Base-by-base conservation (phyloP, 2,329 filamentous ascomycete genomes). In the Ascochyta clinopodiicola region DNA sequence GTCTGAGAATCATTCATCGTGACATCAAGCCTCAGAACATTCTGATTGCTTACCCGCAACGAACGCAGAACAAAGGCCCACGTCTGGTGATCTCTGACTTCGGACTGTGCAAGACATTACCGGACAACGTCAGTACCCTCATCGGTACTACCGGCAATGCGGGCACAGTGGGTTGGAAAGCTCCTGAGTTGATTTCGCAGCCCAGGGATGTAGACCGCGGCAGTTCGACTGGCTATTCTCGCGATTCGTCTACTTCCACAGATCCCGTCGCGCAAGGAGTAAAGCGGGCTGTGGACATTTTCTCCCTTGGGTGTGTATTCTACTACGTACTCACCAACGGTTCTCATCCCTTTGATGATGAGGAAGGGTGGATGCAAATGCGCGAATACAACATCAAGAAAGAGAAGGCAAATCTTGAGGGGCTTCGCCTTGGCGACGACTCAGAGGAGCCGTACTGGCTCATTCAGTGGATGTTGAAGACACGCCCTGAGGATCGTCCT, bases 11-110 rank as follows among this genome's bases (percentile, higher is more conserved):
- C 69, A 96, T 99, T 3, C 95, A 99, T 74, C 90, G 95, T 48
- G 95, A 99, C 71, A 85, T 99, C 68, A 99, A 99, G 74, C 95
- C 95, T 0, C 95, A 99, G 69, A 99, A 99, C 66, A 98, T 99
- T 45, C 82, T 99, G 1, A 92, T 98, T 56, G 85, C 86, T 22
- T 83, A 84, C 59, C 85, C 86, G 1, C 84, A 86, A 54, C 87
- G 88, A 79, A 87, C 84, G 63, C 87, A 88, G 64, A 83, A 87
- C 56, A 85, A 86, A 37, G 85, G 83, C 32, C 88, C 92, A 22
- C 88, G 94, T n/a, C 83, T 99, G 34, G 85, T 99, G 4, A 96
- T 99, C 32, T 98, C 95, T 0, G 95, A 99, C 75, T 99, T 99
- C 77, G 95, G 95, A 6, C 85, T 99, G 0, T 98, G 95, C 75